A percentile compares a stretch with the other conserved stretches of the same genome.
These are phyloP conservation scores for Epipyxis sp. DNA, from an alignment of 108 stramenopile species.

Conservation along the genomic window DNA sequence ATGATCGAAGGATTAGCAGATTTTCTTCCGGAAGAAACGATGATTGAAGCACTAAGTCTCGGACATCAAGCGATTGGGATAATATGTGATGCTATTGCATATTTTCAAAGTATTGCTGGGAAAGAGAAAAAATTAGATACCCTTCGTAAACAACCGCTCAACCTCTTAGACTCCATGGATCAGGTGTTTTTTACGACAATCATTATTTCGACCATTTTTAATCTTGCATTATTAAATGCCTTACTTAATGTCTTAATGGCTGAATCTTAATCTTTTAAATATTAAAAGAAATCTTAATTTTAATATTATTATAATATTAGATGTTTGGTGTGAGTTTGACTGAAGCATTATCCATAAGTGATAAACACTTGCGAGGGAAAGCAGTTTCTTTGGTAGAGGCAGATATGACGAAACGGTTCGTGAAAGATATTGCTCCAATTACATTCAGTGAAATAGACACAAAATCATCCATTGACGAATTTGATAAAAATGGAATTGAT, in stretches of 20 bases:
- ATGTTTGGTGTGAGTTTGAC: neutral
- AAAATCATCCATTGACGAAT: too few species aligned
- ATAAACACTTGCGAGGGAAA: neutral
- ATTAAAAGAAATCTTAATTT: constrained; percentile 54
- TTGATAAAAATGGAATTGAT: too few species aligned
- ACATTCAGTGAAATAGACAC: too few species aligned
- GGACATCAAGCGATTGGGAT: constrained; percentile 73
- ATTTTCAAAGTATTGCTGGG: constrained; percentile 61
- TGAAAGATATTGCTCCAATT: too few species aligned
- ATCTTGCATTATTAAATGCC: constrained; percentile 50
- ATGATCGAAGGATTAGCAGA: constrained; percentile 92
- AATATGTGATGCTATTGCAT: constrained; percentile 69
- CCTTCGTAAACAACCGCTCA: constrained; percentile 52
- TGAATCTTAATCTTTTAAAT: constrained; percentile 60
- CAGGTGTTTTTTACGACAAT: too few species aligned
- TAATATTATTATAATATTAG: too few species aligned
- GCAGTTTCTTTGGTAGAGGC: neutral
- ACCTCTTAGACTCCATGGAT: constrained; percentile 62
- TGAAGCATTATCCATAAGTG: constrained; percentile 30
- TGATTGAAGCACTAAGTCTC: constrained; percentile 73
- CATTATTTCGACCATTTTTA: constrained; percentile 49
- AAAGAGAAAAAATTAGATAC: constrained; percentile 64
- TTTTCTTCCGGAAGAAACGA: constrained; percentile 75
- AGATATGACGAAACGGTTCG: neutral
- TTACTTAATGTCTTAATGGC: constrained; percentile 49